These are phyloP conservation scores for Colletotrichum sp. DNA, from an alignment of 2,329 filamentous ascomycete genomes.

Conservation along the genomic window DNA sequence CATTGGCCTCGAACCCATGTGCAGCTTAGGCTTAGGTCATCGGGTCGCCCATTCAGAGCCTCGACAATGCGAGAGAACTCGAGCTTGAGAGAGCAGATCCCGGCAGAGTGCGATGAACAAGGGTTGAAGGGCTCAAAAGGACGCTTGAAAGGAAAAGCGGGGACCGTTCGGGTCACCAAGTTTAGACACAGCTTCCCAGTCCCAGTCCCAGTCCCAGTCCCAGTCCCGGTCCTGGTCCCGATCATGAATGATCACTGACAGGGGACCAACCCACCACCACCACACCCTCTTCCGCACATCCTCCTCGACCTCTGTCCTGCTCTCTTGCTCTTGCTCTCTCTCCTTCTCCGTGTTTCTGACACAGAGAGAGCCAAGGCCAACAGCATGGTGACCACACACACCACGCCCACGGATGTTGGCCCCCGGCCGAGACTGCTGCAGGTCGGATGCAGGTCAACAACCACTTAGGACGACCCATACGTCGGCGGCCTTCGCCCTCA, in stretches of 20 bases:
- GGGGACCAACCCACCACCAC: not conserved
- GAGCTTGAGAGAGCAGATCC: not conserved
- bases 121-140: not conserved
- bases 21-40: not conserved
- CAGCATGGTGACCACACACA: not conserved
- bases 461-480: not conserved
- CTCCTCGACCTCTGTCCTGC: not conserved
- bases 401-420: not conserved
- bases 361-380: not conserved
- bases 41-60: not conserved
- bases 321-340: not conserved
- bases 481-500: not conserved
- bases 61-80: not conserved
- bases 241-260: not conserved
- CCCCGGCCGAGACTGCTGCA: not conserved
- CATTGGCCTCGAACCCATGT: constrained; percentile 8
- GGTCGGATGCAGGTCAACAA: not conserved
- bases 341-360: not conserved
- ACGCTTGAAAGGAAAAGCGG: constrained; percentile 17
- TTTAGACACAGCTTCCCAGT: not conserved
- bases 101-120: not conserved
- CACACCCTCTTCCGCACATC: not conserved
- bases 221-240: not conserved
- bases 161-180: not conserved
- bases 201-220: not conserved